phyloP scores from a whole-genome alignment of 345 rosid species.

The Iberis pinnata region DNA sequence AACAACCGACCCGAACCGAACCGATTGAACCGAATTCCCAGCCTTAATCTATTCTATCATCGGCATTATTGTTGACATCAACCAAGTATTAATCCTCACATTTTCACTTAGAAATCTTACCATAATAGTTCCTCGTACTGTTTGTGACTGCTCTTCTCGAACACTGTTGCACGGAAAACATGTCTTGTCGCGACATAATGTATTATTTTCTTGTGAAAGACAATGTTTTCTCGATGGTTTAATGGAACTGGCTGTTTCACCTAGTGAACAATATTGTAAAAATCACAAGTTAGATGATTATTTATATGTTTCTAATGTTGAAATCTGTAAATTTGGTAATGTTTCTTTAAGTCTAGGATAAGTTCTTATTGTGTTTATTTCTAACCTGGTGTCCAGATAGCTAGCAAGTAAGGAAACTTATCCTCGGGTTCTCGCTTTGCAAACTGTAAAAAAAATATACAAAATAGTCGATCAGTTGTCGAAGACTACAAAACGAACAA shows the following conservation, averaged over 20 bases:
- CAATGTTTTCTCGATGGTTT: conserved; percentile 52
- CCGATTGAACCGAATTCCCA: too few relatives aligned
- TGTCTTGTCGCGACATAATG: conserved; percentile 43
- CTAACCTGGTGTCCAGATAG: conserved; percentile 92
- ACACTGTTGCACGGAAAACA: conserved; percentile 64
- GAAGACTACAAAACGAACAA: background rate
- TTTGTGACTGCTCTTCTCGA: conserved; percentile 57
- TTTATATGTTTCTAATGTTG: conserved; percentile 1
- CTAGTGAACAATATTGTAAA: conserved; percentile 27
- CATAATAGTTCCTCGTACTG: conserved; percentile 79
- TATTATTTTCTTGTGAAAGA: conserved; percentile 35
- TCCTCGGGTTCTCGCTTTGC: conserved; percentile 70
- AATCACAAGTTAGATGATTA: background rate
- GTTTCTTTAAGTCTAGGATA: background rate
- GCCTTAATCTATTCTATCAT: too few relatives aligned
- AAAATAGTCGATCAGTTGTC: too few relatives aligned
- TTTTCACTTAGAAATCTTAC: conserved; percentile 34
- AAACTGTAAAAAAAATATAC: conserved; percentile 41
- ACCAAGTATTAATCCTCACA: too few relatives aligned
- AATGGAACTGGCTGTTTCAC: conserved; percentile 69
- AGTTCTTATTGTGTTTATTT: conserved; percentile 2
- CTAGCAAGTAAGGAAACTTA: conserved; percentile 62
- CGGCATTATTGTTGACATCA: too few relatives aligned
- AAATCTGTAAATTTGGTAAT: background rate
- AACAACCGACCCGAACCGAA: too few relatives aligned